Conservation (phyloP, 2,329 filamentous ascomycete species). For the Aotearoamyces nothofagi region DNA sequence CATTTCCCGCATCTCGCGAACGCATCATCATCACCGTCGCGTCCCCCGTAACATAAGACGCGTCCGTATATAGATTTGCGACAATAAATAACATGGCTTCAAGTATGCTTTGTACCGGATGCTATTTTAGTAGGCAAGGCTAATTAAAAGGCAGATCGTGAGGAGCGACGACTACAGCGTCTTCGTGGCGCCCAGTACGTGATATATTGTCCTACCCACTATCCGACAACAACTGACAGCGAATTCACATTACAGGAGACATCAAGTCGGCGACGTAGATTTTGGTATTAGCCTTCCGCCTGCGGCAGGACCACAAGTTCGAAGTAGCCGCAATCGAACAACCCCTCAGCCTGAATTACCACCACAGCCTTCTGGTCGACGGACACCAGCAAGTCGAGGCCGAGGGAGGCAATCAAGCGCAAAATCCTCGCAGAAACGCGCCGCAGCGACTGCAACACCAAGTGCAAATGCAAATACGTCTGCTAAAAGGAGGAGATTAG, state of each 20-base stretch:
- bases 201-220: conserved; percentile 3
- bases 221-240: too few relatives aligned
- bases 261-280: conserved; percentile 43
- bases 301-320: conserved; percentile 1
- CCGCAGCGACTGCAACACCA: conserved; percentile 4
- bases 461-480: conserved; percentile 19
- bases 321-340: conserved; percentile 3
- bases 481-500: conserved; percentile 17
- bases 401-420: conserved; percentile 2
- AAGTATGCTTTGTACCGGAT: not conserved
- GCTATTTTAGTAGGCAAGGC: not conserved
- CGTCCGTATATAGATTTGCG: too few relatives aligned
- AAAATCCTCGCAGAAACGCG: conserved; percentile 2
- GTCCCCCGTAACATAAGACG: not conserved
- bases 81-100: conserved; percentile 2
- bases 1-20: too few relatives aligned
- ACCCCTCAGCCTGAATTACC: conserved; percentile 8
- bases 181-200: conserved; percentile 48
- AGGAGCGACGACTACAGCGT: conserved; percentile 48
- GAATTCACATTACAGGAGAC: conserved; percentile 26
- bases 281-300: conserved; percentile 37
- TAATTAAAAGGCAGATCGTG: conserved; percentile 27
- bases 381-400: conserved; percentile 6
- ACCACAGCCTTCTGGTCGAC: conserved; percentile 7
- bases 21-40: too few relatives aligned